These are phyloP conservation scores for Cordyceps pruinosa DNA, from an alignment of 2,329 filamentous ascomycete species.

Conservation along the genomic window DNA sequence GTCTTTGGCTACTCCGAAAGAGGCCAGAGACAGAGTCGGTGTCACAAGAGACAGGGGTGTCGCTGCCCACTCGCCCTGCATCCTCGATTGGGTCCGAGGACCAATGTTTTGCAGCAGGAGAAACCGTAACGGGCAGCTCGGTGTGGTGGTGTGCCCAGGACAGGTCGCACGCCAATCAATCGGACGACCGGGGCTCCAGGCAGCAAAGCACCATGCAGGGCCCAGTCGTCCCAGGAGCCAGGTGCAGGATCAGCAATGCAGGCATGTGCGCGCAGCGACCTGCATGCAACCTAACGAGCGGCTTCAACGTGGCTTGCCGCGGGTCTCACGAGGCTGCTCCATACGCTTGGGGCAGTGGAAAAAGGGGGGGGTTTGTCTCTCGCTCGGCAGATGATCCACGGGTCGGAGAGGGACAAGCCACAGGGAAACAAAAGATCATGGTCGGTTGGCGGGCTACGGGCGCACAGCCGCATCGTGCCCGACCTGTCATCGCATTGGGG, in stretches of 20 bases:
- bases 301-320: not conserved
- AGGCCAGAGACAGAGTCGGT: not conserved
- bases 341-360: too few relatives aligned
- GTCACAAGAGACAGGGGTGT: not conserved
- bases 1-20: not conserved
- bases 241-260: not conserved
- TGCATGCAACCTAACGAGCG: not conserved
- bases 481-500: not conserved
- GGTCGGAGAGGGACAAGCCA: not conserved
- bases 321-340: not conserved
- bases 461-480: not conserved
- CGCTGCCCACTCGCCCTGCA: not conserved
- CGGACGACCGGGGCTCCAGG: not conserved
- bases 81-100: not conserved
- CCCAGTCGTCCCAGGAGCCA: not conserved
- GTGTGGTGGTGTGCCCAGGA: too few relatives aligned
- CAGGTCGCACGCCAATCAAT: too few relatives aligned
- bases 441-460: not conserved
- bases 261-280: not conserved
- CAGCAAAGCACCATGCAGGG: not conserved
- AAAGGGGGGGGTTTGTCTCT: not conserved
- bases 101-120: not conserved
- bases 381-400: not conserved
- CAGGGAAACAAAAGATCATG: not conserved
- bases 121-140: not conserved